Evolutionary conservation across 257 asterid genomes (phyloP).

Genomic region (Rauvolfia tetraphylla): DNA sequence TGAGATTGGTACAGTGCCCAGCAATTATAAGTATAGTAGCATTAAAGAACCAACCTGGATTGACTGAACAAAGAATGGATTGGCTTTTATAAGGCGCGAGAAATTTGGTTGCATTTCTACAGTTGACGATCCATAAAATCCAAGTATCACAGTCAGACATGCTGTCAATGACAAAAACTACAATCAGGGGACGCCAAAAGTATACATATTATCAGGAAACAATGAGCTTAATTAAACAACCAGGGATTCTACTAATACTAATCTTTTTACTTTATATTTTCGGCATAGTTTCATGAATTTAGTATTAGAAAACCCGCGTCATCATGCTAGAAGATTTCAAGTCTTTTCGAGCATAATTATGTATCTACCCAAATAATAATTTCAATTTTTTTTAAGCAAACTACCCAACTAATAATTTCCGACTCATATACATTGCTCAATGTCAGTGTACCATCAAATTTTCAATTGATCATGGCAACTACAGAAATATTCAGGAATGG

Average conservation of each 20-base stretch:
- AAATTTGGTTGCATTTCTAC: conserved; percentile 19
- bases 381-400: too few relatives aligned
- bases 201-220: background rate
- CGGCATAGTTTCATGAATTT: background rate
- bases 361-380: background rate
- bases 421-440: too few relatives aligned
- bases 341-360: background rate
- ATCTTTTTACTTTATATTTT: background rate
- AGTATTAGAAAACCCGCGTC: background rate
- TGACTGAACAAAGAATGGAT: conserved; percentile 25
- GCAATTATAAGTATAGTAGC: background rate
- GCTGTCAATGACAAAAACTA: conserved; percentile 14
- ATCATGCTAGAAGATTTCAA: background rate
- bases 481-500: background rate
- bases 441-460: background rate
- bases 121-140: conserved; percentile 27
- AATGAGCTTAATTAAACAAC: background rate
- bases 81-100: conserved; percentile 17
- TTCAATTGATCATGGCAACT: background rate
- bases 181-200: background rate
- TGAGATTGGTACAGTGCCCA: too few relatives aligned
- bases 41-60: conserved; percentile 8
- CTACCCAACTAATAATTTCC: background rate
- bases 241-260: background rate
- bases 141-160: conserved; percentile 22